Base-by-base conservation (phyloP, 441 rosid species). In the Populus hybrid region DNA sequence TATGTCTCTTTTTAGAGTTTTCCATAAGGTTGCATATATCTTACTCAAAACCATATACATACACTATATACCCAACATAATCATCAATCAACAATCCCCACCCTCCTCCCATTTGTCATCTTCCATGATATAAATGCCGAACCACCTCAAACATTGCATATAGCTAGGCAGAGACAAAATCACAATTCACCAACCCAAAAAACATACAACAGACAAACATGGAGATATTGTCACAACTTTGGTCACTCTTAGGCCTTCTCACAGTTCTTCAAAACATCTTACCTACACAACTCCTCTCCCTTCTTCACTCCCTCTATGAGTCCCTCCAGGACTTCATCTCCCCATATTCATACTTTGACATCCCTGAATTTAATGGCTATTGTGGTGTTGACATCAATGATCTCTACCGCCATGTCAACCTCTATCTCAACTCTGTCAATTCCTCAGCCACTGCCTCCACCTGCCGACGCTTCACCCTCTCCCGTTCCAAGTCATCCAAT, bases 361-460 rank as follows among this genome's bases (percentile, higher is more conserved):
- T 93, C 81, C 91, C 97, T 1, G 98, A 95, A 85, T 91, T 92
- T 78, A 92, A 95, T 79, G 98, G 89, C 73, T 87, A 84, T 76
- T 84, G 89, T 24, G 88, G 97, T 65, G 97, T 95, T 77, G 92
- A 95, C 86, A 91, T 97, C 88, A 93, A 95, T 87, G 97, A 95
- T 81, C 99, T 95, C 82, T 94, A 94, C 85, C 86, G 83, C 92
- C 97, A 97, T 33, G 93, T 92, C 77, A 94, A 93, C 81, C 93
- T 94, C 65, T 95, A 95, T 83, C 87, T 95, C 0, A 90, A 93
- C 89, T 88, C 93, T 24, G 56, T 81, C 79, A 78, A 76, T 72
- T 72, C 86, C 4, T 78, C 85, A 42, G 36, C 82, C 76, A 87
- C 90, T 20, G 86, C 88, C 26, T 92, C 93, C 59, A 76, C 89